Conservation (phyloP, 768 basidiomycete genomes). For the Suillus paluster region DNA sequence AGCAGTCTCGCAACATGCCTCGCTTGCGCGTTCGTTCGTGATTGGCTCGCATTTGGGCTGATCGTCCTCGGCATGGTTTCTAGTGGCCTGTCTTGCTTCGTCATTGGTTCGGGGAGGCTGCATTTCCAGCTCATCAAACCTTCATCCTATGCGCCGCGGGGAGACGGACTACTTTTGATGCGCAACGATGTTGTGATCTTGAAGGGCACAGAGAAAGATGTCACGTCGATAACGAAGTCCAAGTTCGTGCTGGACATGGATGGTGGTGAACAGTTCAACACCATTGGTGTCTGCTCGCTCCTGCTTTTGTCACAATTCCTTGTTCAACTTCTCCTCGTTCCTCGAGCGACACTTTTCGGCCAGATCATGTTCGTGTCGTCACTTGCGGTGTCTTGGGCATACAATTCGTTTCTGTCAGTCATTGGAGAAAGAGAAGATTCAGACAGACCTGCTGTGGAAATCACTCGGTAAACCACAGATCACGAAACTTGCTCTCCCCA, state of each 20-base stretch:
- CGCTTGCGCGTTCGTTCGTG: conserved; percentile 28
- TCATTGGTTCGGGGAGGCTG: conserved; percentile 33
- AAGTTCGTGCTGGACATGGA: conserved; percentile 24
- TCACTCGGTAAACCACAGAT: conserved; percentile 17
- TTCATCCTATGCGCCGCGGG: conserved; percentile 23
- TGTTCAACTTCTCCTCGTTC: conserved; percentile 36
- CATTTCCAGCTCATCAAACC: conserved; percentile 19
- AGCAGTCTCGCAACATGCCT: conserved; percentile 28
- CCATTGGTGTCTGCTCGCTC: conserved; percentile 30
- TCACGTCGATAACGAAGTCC: conserved; percentile 35
- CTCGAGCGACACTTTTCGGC: conserved; percentile 36
- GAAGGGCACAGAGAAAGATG: conserved; percentile 29
- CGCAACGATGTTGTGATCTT: conserved; percentile 29
- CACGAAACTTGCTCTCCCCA: conserved; percentile 17
- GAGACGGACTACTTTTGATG: conserved; percentile 30
- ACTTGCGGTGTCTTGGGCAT: conserved; percentile 38
- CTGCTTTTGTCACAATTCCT: conserved; percentile 35
- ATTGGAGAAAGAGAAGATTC: conserved; percentile 31
- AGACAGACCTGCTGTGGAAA: conserved; percentile 25
- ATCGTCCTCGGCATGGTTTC: conserved; percentile 39
- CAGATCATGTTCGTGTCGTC: conserved; percentile 40
- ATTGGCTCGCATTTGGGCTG: conserved; percentile 37
- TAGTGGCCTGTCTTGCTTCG: conserved; percentile 34
- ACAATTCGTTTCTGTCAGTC: conserved; percentile 35
- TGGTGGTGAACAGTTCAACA: conserved; percentile 1